Evolutionary conservation across 108 stramenopile species (phyloP), one percentile per base, ranked within the genome.

Genomic region (Chaetoceros tenuissimus): DNA sequence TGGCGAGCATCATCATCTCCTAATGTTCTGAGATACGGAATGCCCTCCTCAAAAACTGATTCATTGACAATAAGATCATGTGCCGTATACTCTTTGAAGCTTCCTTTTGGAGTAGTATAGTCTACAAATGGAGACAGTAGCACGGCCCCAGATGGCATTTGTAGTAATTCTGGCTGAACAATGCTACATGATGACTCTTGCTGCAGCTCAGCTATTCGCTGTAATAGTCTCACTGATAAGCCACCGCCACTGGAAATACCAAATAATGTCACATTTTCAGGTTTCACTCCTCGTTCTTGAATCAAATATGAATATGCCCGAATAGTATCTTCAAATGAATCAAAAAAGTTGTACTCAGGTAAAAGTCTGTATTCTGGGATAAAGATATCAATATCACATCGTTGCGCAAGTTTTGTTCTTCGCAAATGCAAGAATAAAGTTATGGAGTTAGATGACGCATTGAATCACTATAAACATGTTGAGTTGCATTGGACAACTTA

Each of bases 31-130:
- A 76, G 67, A 27, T 55, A 72, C 3, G 71, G 71, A 26, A 76
- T 65, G 0, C 71, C 71, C 34, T 68, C 71, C 27, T 76, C 75
- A 30, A 49, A 72, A 0, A 76, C 75, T 31, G 75, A 68, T 46
- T 80, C 75, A 48, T 78, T 89, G 31, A 89, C 87, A 57, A 89
- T 67, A 51, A 84, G 72, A 71, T 89, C 87, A 71, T 80, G 82
- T 46, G 65, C 63, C 10, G 75, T 66, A 56, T 73, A 83, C 29
- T 79, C 78, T 18, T 66, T 31, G 58, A 89, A 79, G 3, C 80
- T 69, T 17, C 84, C 84, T 46, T 69, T 75, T 25, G 80, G 83
- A 44, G 49, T 51, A 3, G 75, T 77, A 51, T 83, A 83, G 65
- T 89, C 87, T 5, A 82, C 78, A 73, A 84, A 89, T 0, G 87